Conservation (phyloP, 768 basidiomycete genomes). For the Coprinellus micaceus region DNA sequence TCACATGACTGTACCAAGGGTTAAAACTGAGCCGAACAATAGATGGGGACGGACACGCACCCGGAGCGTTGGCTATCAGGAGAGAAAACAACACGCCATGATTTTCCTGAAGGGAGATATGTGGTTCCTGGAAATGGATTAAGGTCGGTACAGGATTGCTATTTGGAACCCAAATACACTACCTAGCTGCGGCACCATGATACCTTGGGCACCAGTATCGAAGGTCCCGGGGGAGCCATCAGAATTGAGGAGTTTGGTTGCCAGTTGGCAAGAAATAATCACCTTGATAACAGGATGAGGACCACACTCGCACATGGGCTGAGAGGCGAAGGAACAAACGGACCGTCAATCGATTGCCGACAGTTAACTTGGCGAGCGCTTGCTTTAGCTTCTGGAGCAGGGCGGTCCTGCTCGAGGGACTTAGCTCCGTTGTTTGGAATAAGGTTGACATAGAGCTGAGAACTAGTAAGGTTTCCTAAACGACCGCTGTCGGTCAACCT, state of each 20-base stretch:
- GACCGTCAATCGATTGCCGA: conserved; percentile 49
- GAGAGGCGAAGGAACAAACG: neutral
- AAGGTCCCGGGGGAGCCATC: conserved; percentile 67
- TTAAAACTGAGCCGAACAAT: neutral
- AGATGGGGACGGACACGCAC: conserved; percentile 21
- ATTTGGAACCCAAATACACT: conserved; percentile 8
- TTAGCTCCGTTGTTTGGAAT: conserved; percentile 50
- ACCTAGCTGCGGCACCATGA: conserved; percentile 70
- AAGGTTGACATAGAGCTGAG: conserved; percentile 66
- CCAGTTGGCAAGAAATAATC: conserved; percentile 44
- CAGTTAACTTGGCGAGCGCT: conserved; percentile 45
- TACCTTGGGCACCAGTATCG: conserved; percentile 56
- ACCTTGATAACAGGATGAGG: neutral
- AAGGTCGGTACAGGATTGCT: neutral
- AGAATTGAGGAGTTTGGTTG: conserved; percentile 60
- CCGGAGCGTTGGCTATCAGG: conserved; percentile 32
- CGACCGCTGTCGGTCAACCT: neutral
- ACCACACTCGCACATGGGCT: too few species aligned
- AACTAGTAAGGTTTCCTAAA: conserved; percentile 56
- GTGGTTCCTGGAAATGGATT: conserved; percentile 24
- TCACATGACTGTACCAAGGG: conserved; percentile 1
- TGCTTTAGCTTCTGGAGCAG: conserved; percentile 53
- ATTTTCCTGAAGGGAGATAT: conserved; percentile 37
- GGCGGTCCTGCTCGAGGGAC: conserved; percentile 33
- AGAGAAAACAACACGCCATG: conserved; percentile 34